A percentile compares a stretch with the other conserved stretches of the same genome.
Evolutionary conservation across 2,329 filamentous ascomycete genomes (phyloP).

Genomic region (Alternaria longipes): DNA sequence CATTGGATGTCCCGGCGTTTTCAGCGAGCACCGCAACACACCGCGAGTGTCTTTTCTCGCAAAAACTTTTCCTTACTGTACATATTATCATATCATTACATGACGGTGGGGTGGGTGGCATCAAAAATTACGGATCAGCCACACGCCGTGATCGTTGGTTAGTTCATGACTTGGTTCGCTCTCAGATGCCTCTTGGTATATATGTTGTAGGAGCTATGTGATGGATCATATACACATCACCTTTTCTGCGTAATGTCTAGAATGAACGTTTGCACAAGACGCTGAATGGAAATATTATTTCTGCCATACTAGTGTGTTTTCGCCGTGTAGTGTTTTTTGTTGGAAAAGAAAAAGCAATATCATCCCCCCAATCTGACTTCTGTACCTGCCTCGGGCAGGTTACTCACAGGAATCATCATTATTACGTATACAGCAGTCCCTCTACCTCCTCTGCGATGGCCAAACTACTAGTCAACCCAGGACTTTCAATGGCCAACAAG

Average conservation of each 20-base stretch:
- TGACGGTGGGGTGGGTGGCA: conserved; percentile 9
- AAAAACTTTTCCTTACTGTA: conserved; percentile 21
- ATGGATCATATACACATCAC: conserved; percentile 10
- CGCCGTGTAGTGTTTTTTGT: neutral
- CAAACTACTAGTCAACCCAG: conserved; percentile 85
- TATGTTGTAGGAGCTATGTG: conserved; percentile 9
- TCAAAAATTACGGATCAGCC: conserved; percentile 5
- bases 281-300: conserved; percentile 9
- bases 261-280: neutral
- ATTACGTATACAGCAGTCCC: conserved; percentile 59
- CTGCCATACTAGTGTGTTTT: neutral
- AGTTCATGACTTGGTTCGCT: conserved; percentile 29
- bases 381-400: neutral
- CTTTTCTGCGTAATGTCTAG: conserved; percentile 18
- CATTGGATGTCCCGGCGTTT: conserved; percentile 13
- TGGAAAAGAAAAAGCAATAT: neutral
- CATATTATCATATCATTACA: conserved; percentile 20
- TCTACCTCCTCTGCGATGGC: conserved; percentile 84
- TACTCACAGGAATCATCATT: neutral
- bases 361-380: neutral
- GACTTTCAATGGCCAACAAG: conserved; percentile 90
- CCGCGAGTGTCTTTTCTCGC: conserved; percentile 6
- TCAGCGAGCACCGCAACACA: conserved; percentile 6
- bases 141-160: conserved; percentile 11
- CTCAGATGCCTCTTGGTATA: conserved; percentile 6